Conservation (phyloP, 1,284 basidiomycete species). For the Cutaneotrichosporon sp. region DNA sequence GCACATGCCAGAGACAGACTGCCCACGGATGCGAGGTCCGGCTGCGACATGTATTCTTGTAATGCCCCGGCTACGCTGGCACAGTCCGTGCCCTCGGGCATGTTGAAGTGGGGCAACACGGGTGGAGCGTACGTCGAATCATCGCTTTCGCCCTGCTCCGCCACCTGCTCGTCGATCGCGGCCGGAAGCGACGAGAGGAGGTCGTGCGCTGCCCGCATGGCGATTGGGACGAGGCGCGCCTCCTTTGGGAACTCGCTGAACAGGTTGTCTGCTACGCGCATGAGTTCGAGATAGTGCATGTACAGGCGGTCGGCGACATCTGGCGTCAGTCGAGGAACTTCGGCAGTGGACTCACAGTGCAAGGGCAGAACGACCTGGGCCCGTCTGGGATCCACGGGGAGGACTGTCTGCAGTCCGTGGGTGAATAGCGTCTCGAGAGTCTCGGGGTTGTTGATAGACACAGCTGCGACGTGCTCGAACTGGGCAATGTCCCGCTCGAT, state of each 20-base stretch:
- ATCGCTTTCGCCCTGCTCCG: neutral
- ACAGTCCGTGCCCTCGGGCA: neutral
- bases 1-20: slow-evolving; percentile 13
- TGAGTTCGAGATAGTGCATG: slow-evolving; percentile 19
- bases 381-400: slow-evolving; percentile 19
- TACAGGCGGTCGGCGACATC: slow-evolving; percentile 17
- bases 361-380: slow-evolving; percentile 22
- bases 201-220: neutral
- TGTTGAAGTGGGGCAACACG: slow-evolving; percentile 7
- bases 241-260: slow-evolving; percentile 4
- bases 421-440: slow-evolving; percentile 30
- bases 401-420: slow-evolving; percentile 9
- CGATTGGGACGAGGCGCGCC: neutral
- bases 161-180: neutral
- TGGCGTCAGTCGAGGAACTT: neutral
- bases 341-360: slow-evolving; percentile 15
- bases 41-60: slow-evolving; percentile 8
- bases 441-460: slow-evolving; percentile 29
- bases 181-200: neutral
- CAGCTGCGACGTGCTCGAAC: slow-evolving; percentile 23
- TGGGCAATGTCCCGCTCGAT: slow-evolving; percentile 20
- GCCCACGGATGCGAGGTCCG: slow-evolving; percentile 2
- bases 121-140: slow-evolving; percentile 14
- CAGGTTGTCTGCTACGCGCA: slow-evolving; percentile 13
- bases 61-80: neutral